Percentiles rank a stretch among this genome's conserved stretches.
These are phyloP conservation scores for Ganoderma lucidum DNA, from an alignment of 1,284 basidiomycete species.

Conservation along the genomic window DNA sequence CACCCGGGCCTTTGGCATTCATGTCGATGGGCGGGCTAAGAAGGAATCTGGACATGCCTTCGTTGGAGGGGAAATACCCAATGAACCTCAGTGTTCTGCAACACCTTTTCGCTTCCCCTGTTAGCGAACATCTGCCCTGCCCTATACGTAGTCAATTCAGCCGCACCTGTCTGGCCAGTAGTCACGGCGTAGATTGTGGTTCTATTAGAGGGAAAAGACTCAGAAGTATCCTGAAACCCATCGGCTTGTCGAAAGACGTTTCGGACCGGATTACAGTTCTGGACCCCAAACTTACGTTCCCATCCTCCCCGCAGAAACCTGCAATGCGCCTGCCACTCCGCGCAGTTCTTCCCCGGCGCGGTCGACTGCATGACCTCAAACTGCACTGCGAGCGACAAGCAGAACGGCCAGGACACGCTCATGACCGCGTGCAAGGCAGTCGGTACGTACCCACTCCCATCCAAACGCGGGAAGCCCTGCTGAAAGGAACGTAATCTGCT, in stretches of 20 bases:
- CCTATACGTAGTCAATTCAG: too few species aligned
- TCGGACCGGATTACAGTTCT: not conserved
- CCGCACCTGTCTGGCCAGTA: not conserved
- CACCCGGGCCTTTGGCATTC: not conserved
- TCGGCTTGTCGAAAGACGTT: not conserved
- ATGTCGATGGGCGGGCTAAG: not conserved
- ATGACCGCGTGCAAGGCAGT: constrained; percentile 22
- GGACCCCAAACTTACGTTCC: not conserved
- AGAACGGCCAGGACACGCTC: constrained; percentile 26
- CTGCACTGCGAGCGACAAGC: constrained; percentile 28
- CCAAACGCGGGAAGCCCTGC: not conserved
- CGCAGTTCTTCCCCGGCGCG: constrained; percentile 30
- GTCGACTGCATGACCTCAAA: constrained; percentile 31
- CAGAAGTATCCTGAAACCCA: not conserved
- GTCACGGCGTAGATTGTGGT: too few species aligned
- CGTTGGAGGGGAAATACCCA: too few species aligned
- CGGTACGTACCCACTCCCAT: constrained; percentile 20
- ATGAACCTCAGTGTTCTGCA: too few species aligned
- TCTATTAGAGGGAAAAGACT: too few species aligned
- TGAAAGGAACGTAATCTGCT: not conserved
- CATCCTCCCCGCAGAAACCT: constrained; percentile 21
- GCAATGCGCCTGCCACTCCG: constrained; percentile 31
- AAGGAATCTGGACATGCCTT: not conserved
- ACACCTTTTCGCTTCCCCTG: too few species aligned
- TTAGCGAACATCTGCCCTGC: too few species aligned